These are phyloP conservation scores for Calonectria pauciramosa DNA, from an alignment of 2,329 filamentous ascomycete genomes.

Conservation along the genomic window DNA sequence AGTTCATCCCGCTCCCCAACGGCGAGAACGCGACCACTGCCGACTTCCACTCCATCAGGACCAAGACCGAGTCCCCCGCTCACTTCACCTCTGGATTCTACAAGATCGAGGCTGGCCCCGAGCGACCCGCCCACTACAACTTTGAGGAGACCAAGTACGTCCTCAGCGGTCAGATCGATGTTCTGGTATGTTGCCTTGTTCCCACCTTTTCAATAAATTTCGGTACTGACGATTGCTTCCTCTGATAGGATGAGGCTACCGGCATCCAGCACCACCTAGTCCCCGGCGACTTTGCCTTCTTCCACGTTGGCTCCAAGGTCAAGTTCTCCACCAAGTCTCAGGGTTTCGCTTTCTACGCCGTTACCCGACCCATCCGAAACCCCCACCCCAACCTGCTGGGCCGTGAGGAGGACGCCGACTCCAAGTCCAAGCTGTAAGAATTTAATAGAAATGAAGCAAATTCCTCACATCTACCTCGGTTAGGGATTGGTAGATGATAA, in stretches of 20 bases:
- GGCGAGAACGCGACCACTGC: slow-evolving; percentile 42
- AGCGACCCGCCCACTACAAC: slow-evolving; percentile 37
- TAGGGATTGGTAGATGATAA: background rate
- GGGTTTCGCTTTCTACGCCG: slow-evolving; percentile 43
- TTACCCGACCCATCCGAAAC: slow-evolving; percentile 39
- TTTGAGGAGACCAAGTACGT: slow-evolving; percentile 46
- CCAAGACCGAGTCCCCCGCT: slow-evolving; percentile 41
- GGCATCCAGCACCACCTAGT: slow-evolving; percentile 42
- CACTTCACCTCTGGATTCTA: slow-evolving; percentile 43
- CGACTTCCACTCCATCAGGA: slow-evolving; percentile 44
- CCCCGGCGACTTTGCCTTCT: slow-evolving; percentile 42
- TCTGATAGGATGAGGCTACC: slow-evolving; percentile 40
- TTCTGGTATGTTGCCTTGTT: slow-evolving; percentile 29
- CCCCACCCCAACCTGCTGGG: slow-evolving; percentile 42
- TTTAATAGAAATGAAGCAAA: background rate
- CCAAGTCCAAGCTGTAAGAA: slow-evolving; percentile 36
- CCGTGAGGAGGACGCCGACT: slow-evolving; percentile 36
- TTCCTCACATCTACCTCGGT: background rate
- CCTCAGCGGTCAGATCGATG: slow-evolving; percentile 40
- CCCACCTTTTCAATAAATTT: no score
- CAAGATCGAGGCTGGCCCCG: slow-evolving; percentile 41
- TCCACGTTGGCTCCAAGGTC: slow-evolving; percentile 44
- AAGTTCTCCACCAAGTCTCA: slow-evolving; percentile 45
- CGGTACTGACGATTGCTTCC: background rate
- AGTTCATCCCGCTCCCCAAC: slow-evolving; percentile 42